Base-by-base conservation (phyloP, 2,329 filamentous ascomycete genomes). In the Lasiodiplodia theobromae region DNA sequence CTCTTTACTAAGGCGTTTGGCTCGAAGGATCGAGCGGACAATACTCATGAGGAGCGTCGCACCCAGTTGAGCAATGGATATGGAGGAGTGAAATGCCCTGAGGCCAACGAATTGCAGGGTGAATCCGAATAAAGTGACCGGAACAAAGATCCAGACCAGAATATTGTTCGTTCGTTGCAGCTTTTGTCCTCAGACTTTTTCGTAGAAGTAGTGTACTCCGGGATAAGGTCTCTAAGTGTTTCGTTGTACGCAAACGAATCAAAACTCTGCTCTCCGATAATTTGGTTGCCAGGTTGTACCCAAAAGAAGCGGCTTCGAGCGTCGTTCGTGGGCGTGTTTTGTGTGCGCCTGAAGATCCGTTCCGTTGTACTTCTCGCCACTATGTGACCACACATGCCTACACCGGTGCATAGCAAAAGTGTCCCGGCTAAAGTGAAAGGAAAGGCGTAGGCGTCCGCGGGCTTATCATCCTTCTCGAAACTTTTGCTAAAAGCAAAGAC, bases 261-360 rank as follows among this genome's bases (percentile, higher is more conserved):
- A 7, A 64, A 52, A 0, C 53, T 3, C 25, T 64, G 60, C 18
- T 64, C 47, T 0, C 60, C 60, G 4, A 64, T 38, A 3, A 51
- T 10, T 38, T 64, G 60, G 16, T 64, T 64, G 0, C 25, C 60
- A 7, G 44, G 60, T 31, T 64, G 60, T 7, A 64, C 18, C 60
- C 47, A 64, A 1, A 62, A 47, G 6, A 62, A 6, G 2, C 57
- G 38, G 12, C 38, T 53, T 25, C 21, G 11, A 4, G 6, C n/a
- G 14, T 14, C 11, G 18, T 28, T 28, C 25, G 4, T 28, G 3
- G 25, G 4, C 5, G 25, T 28, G 25, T 3, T 28, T 28, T 3
- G 5, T 28, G 4, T 28, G 4, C 28, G 28, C 5, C 28, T 28
- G 28, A 40, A 40, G 1, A 40, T 5, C 0, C 38, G 38, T 16